Conservation (phyloP, 2,329 filamentous ascomycete species). For the Fragosphaeria purpurea region DNA sequence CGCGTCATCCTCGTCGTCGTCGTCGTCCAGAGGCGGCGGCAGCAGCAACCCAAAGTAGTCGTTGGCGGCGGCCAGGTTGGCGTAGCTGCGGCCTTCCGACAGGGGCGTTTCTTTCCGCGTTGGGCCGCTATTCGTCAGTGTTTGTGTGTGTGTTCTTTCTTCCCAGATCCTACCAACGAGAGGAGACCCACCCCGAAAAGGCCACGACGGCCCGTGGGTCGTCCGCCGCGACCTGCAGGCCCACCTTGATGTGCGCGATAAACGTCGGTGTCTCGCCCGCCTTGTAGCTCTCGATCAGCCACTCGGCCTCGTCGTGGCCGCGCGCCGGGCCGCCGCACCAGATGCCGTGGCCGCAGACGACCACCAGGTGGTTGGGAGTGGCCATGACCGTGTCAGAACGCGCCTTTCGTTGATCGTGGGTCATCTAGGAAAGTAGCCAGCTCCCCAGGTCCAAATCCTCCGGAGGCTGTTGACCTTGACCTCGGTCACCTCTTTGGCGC, state of each 20-base stretch:
- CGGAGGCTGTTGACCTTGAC: too few relatives aligned
- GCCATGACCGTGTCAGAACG: background rate
- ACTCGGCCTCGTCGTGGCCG: constrained; percentile 49
- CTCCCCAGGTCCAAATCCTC: too few relatives aligned
- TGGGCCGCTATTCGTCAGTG: constrained; percentile 38
- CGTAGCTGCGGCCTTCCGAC: constrained; percentile 56
- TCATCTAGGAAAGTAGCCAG: too few relatives aligned
- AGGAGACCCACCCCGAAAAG: constrained; percentile 54
- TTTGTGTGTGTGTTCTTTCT: too few relatives aligned
- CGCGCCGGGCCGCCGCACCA: constrained; percentile 50
- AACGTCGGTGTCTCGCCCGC: constrained; percentile 70
- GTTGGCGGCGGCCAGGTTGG: constrained; percentile 38
- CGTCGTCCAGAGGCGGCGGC: background rate
- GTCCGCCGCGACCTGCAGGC: constrained; percentile 41
- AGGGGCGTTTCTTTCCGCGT: constrained; percentile 47
- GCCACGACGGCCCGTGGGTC: constrained; percentile 44
- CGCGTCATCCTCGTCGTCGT: background rate
- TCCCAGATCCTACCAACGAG: too few relatives aligned
- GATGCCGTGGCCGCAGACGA: constrained; percentile 80
- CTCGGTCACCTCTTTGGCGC: too few relatives aligned
- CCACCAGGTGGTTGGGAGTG: constrained; percentile 47
- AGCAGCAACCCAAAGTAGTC: constrained; percentile 32
- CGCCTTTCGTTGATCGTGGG: too few relatives aligned
- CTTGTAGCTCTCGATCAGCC: constrained; percentile 71
- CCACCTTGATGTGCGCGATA: constrained; percentile 61